A percentile compares a stretch with the other conserved stretches of the same genome.
These are phyloP conservation scores for Coprinopsis strossmayeri DNA, from an alignment of 768 basidiomycete species.

Conservation along the genomic window DNA sequence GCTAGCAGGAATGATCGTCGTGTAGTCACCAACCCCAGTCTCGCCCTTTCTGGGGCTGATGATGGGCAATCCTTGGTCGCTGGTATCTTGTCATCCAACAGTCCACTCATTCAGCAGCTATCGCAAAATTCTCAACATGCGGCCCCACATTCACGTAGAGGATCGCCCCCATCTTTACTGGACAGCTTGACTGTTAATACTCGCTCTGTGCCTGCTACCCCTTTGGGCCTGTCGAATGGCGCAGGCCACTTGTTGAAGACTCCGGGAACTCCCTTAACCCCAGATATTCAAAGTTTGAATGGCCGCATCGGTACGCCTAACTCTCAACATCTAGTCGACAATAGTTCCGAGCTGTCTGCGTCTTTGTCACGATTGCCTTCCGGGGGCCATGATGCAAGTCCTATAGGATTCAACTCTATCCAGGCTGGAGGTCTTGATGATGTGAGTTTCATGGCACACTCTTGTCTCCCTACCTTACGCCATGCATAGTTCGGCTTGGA, in stretches of 20 bases:
- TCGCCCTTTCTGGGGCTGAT: conserved; percentile 54
- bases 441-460: conserved; percentile 29
- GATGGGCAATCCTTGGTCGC: conserved; percentile 37
- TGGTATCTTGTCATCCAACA: conserved; percentile 49
- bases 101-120: conserved; percentile 59
- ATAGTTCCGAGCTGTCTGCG: conserved; percentile 57
- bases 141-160: conserved; percentile 57
- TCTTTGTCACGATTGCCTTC: conserved; percentile 66
- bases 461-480: conserved; percentile 16
- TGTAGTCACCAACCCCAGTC: conserved; percentile 66
- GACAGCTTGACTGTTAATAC: conserved; percentile 56
- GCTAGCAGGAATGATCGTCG: conserved; percentile 57
- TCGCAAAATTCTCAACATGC: conserved; percentile 31
- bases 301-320: conserved; percentile 52
- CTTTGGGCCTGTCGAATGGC: conserved; percentile 51
- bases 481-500: conserved; percentile 49
- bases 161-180: conserved; percentile 62
- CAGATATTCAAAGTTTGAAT: conserved; percentile 51
- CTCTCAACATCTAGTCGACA: conserved; percentile 39
- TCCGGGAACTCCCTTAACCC: conserved; percentile 61
- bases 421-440: conserved; percentile 48
- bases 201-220: conserved; percentile 82
- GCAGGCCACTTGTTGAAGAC: conserved; percentile 52
- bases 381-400: conserved; percentile 48
- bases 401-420: conserved; percentile 48